These are phyloP conservation scores for Candida andamanensis DNA, from an alignment of 805 yeast species.

Conservation along the genomic window DNA sequence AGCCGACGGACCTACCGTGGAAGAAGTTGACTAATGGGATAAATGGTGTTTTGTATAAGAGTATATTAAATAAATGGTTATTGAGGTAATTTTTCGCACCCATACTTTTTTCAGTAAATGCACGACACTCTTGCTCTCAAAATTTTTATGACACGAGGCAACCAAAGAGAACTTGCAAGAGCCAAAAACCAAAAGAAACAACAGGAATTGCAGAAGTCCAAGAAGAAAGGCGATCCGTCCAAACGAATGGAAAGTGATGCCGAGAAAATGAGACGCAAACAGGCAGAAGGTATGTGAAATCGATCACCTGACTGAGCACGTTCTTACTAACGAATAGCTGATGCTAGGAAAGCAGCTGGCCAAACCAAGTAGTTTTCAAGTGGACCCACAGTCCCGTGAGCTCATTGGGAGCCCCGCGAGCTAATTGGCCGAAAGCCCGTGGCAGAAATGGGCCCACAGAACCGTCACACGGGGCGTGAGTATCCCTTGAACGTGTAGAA, in stretches of 20 bases:
- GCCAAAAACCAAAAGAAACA: constrained; percentile 81
- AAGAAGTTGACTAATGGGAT: constrained; percentile 11
- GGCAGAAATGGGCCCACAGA: no score
- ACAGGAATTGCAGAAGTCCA: constrained; percentile 50
- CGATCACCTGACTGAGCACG: neutral
- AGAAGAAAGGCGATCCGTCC: constrained; percentile 76
- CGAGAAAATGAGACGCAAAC: constrained; percentile 83
- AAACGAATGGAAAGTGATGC: constrained; percentile 88
- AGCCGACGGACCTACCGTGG: constrained; percentile 19
- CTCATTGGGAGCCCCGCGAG: no score
- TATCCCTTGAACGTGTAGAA: no score
- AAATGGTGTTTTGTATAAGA: neutral
- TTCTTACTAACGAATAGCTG: constrained; percentile 33
- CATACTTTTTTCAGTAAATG: neutral
- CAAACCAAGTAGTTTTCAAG: neutral
- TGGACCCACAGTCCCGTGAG: no score
- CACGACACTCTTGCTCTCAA: neutral
- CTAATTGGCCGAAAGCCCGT: no score
- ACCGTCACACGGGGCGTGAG: no score
- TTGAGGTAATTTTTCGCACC: neutral
- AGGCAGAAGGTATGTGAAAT: constrained; percentile 66
- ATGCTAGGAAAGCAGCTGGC: constrained; percentile 39
- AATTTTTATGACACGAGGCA: constrained; percentile 95
- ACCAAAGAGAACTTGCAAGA: constrained; percentile 92
- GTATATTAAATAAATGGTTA: neutral